Percentiles rank a stretch among this genome's conserved stretches.
Evolutionary conservation across 257 asterid genomes (phyloP).

Genomic region (Fraxinus cuspidata): DNA sequence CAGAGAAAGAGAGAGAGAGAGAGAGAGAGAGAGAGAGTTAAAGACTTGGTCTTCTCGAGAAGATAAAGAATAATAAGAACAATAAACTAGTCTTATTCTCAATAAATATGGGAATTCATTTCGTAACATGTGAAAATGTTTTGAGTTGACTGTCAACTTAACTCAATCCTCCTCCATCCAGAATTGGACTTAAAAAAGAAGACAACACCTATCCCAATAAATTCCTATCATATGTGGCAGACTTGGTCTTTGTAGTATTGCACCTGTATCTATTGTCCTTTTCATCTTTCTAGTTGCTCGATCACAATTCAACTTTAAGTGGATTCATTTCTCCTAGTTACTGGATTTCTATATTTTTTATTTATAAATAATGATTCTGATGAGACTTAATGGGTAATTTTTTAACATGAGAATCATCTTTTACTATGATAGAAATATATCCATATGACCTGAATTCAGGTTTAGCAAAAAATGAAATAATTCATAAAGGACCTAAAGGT

Average conservation of each 20-base stretch:
- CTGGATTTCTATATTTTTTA: no score
- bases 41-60: background rate
- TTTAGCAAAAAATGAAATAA: no score
- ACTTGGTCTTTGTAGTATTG: background rate
- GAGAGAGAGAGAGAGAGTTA: no score
- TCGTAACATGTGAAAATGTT: background rate
- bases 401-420: no score
- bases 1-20: no score
- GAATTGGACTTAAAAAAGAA: background rate
- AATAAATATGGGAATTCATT: background rate
- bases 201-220: background rate
- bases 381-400: no score
- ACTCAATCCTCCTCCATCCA: background rate
- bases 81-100: background rate
- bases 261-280: background rate
- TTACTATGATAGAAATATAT: no score
- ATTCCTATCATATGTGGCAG: background rate
- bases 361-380: no score
- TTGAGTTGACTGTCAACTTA: background rate
- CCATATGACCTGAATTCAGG: no score
- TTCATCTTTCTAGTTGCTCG: background rate
- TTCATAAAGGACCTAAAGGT: no score
- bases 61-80: background rate
- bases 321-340: no score
- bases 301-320: no score